phyloP scores from a whole-genome alignment of 2,329 filamentous ascomycete genomes.

The Zasmidium cellare region DNA sequence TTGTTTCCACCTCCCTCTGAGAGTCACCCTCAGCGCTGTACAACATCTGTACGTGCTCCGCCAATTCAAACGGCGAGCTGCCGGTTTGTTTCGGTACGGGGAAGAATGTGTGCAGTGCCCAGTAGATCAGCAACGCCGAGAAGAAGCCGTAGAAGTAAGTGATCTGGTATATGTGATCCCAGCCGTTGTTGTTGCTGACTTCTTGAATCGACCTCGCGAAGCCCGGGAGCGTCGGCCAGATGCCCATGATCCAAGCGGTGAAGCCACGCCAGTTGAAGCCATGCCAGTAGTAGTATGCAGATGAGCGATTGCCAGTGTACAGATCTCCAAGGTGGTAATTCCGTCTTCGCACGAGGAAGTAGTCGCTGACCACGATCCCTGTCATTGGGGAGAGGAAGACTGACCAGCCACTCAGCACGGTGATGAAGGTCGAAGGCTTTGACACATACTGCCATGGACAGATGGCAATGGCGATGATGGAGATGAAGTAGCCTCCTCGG shows the following conservation, averaged over 20 bases:
- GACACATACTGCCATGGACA: constrained; percentile 46
- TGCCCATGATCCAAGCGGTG: constrained; percentile 18
- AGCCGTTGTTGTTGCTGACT: constrained; percentile 6
- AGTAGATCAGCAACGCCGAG: constrained; percentile 9
- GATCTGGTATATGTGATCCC: constrained; percentile 18
- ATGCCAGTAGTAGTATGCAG: constrained; percentile 20
- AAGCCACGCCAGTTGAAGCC: constrained; percentile 26
- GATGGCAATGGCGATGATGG: constrained; percentile 36
- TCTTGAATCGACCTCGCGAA: constrained; percentile 16
- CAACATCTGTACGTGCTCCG: constrained; percentile 13
- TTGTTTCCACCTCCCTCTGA: neutral
- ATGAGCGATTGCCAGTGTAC: constrained; percentile 15
- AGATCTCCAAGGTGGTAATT: constrained; percentile 21
- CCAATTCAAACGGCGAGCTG: constrained; percentile 14
- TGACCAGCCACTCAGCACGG: constrained; percentile 43
- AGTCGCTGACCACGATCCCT: constrained; percentile 42
- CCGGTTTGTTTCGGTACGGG: constrained; percentile 13
- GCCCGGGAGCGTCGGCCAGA: constrained; percentile 17
- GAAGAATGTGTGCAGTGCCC: constrained; percentile 8
- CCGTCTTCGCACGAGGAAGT: constrained; percentile 35
- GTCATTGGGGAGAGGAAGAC: constrained; percentile 45
- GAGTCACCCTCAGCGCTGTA: neutral
- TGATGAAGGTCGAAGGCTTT: constrained; percentile 42
- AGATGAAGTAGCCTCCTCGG: constrained; percentile 42
- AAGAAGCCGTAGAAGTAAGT: constrained; percentile 22